Base-by-base conservation (phyloP, 1,139 yeast genomes). In the Taphrina pruni region DNA sequence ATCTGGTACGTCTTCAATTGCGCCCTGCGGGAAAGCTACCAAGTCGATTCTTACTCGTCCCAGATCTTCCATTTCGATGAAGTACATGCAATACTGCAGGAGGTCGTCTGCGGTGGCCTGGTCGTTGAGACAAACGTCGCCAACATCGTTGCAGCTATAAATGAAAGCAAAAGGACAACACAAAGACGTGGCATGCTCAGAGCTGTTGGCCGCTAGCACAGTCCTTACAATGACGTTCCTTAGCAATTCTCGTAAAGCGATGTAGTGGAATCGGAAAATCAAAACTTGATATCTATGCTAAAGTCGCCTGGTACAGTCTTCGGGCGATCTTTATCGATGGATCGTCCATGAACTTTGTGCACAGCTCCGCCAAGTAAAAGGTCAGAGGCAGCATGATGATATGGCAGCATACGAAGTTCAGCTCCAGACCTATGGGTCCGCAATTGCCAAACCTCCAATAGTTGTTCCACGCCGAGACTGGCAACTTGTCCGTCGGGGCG, bases 61-160 rank as follows among this genome's bases (percentile, higher is more conserved):
- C 14, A 71, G 72, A 64, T 71, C 12, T 73, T 73, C 78, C 97
- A 97, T 36, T 94, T 98, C 97, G 97, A 94, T 78, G 96, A 92
- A 14, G 81, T 94, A 56, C 96, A 94, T 76, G 89, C 97, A 1
- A 97, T 94, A 4, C 79, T 94, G 69, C 79, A 78, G 46, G 98
- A 95, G 75, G 89, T 94, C 54, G 89, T 94, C 0, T 99, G 94
- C 77, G 99, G 98, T 39, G 99, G 99, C 0, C 88, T 95, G 96
- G 99, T 94, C n/a, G 90, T 95, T 51, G 99, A 94, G 77, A 93
- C 99, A 0, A 91, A 88, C 75, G 90, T 92, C 38, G 78, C 81
- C 52, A 85, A 90, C 72, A 92, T 94, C 51, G 97, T 93, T n/a
- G 92, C 95, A 0, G 73, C 84, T 0, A 82, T 81, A 1, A 82